Conservation (phyloP, 2,329 filamentous ascomycete genomes). For the Metarhizium robertsii region DNA sequence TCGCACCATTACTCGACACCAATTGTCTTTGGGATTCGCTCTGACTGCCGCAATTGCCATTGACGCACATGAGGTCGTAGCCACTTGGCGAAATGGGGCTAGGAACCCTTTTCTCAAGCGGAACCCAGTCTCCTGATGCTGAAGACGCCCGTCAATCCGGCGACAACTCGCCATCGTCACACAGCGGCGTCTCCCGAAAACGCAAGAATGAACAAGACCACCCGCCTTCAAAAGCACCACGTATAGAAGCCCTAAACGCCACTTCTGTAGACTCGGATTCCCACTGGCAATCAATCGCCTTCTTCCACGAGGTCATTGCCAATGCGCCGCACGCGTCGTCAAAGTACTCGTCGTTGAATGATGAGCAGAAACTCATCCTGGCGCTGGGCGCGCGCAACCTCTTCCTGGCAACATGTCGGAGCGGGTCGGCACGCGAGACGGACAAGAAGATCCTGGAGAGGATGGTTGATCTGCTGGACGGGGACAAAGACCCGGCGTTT, state of each 20-base stretch:
- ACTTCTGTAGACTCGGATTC: background rate
- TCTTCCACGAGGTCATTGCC: conserved; percentile 7
- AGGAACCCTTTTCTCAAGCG: background rate
- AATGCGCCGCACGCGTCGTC: background rate
- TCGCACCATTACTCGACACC: too few species aligned
- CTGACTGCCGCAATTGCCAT: background rate
- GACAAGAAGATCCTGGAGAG: conserved; percentile 4
- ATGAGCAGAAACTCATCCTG: conserved; percentile 5
- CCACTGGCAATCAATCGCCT: conserved; percentile 3
- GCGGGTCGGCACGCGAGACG: conserved; percentile 1
- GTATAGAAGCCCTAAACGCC: background rate
- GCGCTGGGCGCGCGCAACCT: conserved; percentile 7
- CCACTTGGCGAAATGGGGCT: background rate
- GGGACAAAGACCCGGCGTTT: background rate
- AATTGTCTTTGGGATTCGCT: too few species aligned
- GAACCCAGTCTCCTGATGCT: background rate
- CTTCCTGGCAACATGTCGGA: conserved; percentile 1
- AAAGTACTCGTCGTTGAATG: background rate
- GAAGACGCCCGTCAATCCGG: background rate
- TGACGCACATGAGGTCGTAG: background rate
- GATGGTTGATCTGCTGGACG: conserved; percentile 3
- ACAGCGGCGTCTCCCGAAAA: background rate
- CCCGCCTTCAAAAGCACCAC: background rate
- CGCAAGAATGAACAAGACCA: background rate
- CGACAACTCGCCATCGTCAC: too few species aligned